phyloP scores from a whole-genome alignment of 2,329 filamentous ascomycete species.

The Pseudocercospora crystallina region DNA sequence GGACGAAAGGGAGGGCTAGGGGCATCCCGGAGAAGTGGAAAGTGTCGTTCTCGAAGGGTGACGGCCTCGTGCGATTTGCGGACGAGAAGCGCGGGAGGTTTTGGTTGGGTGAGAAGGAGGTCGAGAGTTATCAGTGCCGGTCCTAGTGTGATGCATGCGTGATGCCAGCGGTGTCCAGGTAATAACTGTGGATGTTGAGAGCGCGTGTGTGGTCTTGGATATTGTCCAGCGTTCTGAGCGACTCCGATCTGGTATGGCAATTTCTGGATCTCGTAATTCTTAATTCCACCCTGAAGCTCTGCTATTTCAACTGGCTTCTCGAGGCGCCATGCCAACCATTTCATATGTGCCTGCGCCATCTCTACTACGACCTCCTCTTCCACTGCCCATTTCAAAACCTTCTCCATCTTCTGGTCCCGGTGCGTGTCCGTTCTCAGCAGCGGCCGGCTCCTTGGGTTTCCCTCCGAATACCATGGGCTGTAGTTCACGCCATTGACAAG shows the following conservation, averaged over 20 bases:
- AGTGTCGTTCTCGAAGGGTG: constrained; percentile 31
- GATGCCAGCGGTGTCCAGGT: too few relatives aligned
- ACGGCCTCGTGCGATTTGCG: constrained; percentile 36
- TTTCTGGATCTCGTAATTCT: not conserved
- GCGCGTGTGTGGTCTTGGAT: not conserved
- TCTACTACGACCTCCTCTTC: constrained; percentile 39
- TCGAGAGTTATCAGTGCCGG: constrained; percentile 38
- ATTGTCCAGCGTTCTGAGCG: not conserved
- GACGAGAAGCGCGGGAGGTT: constrained; percentile 30
- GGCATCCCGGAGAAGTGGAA: constrained; percentile 7
- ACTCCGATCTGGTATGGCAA: not conserved
- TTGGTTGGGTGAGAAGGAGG: constrained; percentile 34
- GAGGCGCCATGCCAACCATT: constrained; percentile 45
- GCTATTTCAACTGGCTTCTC: constrained; percentile 34
- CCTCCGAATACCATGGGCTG: constrained; percentile 85
- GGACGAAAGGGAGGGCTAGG: constrained; percentile 3
- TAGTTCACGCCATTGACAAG: constrained; percentile 85
- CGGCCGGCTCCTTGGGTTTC: constrained; percentile 34
- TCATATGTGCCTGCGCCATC: constrained; percentile 51
- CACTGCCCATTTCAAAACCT: constrained; percentile 41
- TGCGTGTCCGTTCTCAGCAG: constrained; percentile 16
- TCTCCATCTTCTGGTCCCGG: constrained; percentile 36
- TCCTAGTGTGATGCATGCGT: not conserved
- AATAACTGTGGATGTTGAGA: too few relatives aligned
- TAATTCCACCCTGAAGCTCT: not conserved